phyloP scores from a whole-genome alignment of 2,329 filamentous ascomycete genomes.

The Ascochyta rabiei region DNA sequence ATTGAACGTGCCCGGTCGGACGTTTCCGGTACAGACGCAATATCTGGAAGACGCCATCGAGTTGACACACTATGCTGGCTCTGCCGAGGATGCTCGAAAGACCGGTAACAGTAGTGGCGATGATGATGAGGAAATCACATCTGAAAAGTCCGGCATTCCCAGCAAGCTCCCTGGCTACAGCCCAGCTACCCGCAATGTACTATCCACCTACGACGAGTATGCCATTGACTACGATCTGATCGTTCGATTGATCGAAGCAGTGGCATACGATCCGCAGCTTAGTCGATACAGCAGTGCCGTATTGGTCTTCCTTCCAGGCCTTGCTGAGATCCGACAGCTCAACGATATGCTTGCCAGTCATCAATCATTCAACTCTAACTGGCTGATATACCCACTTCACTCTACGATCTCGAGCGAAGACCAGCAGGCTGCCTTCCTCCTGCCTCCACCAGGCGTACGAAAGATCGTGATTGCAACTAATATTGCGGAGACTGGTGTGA shows the following conservation, averaged over 20 bases:
- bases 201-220: slow-evolving; percentile 86
- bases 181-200: slow-evolving; percentile 72
- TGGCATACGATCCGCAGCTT: slow-evolving; percentile 73
- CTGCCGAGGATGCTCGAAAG: slow-evolving; percentile 56
- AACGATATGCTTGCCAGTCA: slow-evolving; percentile 85
- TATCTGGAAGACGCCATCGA: slow-evolving; percentile 95
- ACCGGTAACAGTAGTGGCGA: slow-evolving; percentile 55
- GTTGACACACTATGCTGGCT: slow-evolving; percentile 71
- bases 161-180: slow-evolving; percentile 76
- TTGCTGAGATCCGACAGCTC: slow-evolving; percentile 87
- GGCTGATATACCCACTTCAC: slow-evolving; percentile 89
- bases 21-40: slow-evolving; percentile 86
- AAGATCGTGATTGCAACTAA: slow-evolving; percentile 98
- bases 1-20: slow-evolving; percentile 87
- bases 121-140: slow-evolving; percentile 53
- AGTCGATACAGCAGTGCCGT: slow-evolving; percentile 83
- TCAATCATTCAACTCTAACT: slow-evolving; percentile 73
- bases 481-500: slow-evolving; percentile 98
- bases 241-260: slow-evolving; percentile 74
- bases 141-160: slow-evolving; percentile 63
- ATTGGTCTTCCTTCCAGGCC: slow-evolving; percentile 91
- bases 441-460: slow-evolving; percentile 79
- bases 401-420: slow-evolving; percentile 96
- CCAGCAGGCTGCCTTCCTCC: slow-evolving; percentile 87
- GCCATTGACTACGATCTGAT: slow-evolving; percentile 89